Evolutionary conservation across 495 filamentous ascomycete genomes (phyloP), one percentile per base, ranked within the genome.

Genomic region (Penicillium macrosclerotiorum): DNA sequence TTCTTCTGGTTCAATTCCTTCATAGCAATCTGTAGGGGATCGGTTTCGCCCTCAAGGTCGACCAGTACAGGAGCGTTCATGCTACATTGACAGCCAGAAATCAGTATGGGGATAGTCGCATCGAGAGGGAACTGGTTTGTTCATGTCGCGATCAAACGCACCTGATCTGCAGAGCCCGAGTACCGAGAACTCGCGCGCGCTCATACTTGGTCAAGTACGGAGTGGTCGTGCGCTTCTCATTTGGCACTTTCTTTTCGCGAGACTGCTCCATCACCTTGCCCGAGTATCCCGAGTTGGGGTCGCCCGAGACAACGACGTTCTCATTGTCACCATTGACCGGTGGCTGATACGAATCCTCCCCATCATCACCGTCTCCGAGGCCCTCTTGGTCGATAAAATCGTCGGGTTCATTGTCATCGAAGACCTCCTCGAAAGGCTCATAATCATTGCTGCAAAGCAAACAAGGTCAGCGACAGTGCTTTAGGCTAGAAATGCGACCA

Each of bases 191-290:
- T 55, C 93, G 82, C 37, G 93, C 93, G 56, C 83, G 79, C 78
- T 98, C 93, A 71, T 98, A 98, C 72, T 98, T 98, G 55, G 93
- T 98, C 90, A 98, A 94, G 76, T 96, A 98, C 4, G 93, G 94
- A 32, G 93, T 98, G 1, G 94, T 97, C 5, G 80, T 84, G 53
- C 93, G 81, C 73, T 93, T 78, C 42, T 95, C 90, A 51, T 89
- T 85, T 23, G 90, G 80, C 32, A 98, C 87, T 70, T 87, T 91
- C 77, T 93, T 96, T 63, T 89, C 86, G 62, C 88, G 88, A 50
- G 82, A 65, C 51, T 82, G 84, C 58, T 75, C 73, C 54, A 83
- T 77, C 51, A 75, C 72, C 47, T 69, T 69, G 39, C 68, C 69
- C 1, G 72, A 69, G 16, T 70, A 63, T 19, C 80, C 79, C 29